Evolutionary conservation across 106 monocot species (phyloP), one percentile per base, ranked within the genome.

Genomic region (Apostasia ramifera): DNA sequence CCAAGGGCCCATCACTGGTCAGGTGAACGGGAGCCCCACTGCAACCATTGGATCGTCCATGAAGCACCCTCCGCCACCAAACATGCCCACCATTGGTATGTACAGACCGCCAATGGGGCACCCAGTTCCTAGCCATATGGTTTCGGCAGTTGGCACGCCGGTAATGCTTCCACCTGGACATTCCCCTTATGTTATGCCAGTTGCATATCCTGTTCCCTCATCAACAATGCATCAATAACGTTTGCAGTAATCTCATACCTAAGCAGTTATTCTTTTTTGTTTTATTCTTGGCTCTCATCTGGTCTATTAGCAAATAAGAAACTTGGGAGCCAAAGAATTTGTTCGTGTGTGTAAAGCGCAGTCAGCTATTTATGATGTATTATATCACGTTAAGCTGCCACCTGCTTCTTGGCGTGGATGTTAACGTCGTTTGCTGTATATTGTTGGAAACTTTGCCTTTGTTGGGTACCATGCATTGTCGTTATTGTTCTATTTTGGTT

Each of bases 101-200:
- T 88, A 85, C 67, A 81, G 77, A 2, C 67, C 77, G 3, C 78
- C 81, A 38, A 5, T 85, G 43, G 89, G 86, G 8, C 86, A 86
- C 44, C 87, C 87, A 0, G 81, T 84, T 6, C 69, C 81, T 6
- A 86, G 81, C 38, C 89, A 84, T 59, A 74, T 82, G 73, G 67
- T 77, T 61, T 79, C 89, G 5, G 90, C 82, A 3, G 81, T 87
- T 5, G 94, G 94, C 0, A 83, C 87, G 40, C 90, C 90, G 1
- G 89, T 90, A 4, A 85, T 94, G 84, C 84, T 90, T 52, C 89
- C 93, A 12, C 87, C 81, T 13, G 83, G 83, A 6, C 83, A 83
- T 59, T 43, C 79, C 12, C 84, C 86, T 41, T 90, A 94, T 67
- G 76, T 85, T 5, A 68, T 87, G 73, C 94, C 90, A 0, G 73